A percentile compares a stretch with the other conserved stretches of the same genome.
These are phyloP conservation scores for Xerocomellus dryophilus DNA, from an alignment of 768 basidiomycete genomes.

Conservation along the genomic window DNA sequence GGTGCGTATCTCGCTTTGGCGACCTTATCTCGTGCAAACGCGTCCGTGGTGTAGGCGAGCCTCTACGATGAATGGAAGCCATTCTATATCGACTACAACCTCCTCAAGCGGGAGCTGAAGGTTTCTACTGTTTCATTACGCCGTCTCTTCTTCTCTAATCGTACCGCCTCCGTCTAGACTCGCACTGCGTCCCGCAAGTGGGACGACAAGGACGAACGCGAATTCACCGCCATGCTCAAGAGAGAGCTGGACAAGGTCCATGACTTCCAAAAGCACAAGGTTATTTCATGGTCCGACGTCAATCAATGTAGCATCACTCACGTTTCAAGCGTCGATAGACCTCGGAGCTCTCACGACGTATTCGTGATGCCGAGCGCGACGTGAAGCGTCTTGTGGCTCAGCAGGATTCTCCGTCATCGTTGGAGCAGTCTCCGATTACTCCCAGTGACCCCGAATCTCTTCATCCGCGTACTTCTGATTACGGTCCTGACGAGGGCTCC, in stretches of 20 bases:
- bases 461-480: conserved; percentile 39
- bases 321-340: conserved; percentile 44
- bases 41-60: conserved; percentile 50
- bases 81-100: conserved; percentile 87
- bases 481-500: conserved; percentile 64
- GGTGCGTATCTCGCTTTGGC: conserved; percentile 35
- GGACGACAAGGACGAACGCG: conserved; percentile 75
- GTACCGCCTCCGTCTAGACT: conserved; percentile 27
- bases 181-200: conserved; percentile 59
- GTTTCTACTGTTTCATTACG: conserved; percentile 32
- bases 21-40: background rate
- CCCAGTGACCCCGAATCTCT: conserved; percentile 58
- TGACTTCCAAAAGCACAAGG: conserved; percentile 90
- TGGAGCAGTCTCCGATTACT: conserved; percentile 23
- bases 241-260: conserved; percentile 91
- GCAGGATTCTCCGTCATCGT: conserved; percentile 34
- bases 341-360: conserved; percentile 75
- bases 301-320: conserved; percentile 1
- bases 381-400: conserved; percentile 75
- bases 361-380: conserved; percentile 76
- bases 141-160: background rate
- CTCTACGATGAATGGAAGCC: conserved; percentile 89
- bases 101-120: conserved; percentile 88
- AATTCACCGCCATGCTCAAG: conserved; percentile 77
- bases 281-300: conserved; percentile 25